A percentile compares a stretch with the other conserved stretches of the same genome.
Conservation (phyloP, 2,329 filamentous ascomycete species). For the Aspergillus aculeatinus region DNA sequence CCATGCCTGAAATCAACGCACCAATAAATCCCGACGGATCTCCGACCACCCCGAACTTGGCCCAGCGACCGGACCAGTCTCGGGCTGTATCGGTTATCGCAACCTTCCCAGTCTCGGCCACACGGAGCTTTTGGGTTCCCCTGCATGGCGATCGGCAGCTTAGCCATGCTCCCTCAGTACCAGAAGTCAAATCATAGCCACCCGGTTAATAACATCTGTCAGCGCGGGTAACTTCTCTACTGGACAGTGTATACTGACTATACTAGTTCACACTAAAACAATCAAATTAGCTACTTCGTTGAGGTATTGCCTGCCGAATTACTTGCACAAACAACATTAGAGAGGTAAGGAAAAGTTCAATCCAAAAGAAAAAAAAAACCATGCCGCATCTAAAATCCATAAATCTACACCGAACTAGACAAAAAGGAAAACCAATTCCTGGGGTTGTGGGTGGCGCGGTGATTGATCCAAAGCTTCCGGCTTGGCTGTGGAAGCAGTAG, state of each 20-base stretch:
- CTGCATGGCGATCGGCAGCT: background rate
- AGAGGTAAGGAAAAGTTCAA: background rate
- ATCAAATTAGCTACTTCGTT: too few species aligned
- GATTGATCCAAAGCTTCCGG: too few species aligned
- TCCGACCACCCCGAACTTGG: conserved; percentile 10
- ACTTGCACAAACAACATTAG: too few species aligned
- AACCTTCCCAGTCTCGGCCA: conserved; percentile 26
- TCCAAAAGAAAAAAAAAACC: conserved; percentile 1
- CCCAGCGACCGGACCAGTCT: conserved; percentile 26
- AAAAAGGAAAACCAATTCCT: background rate
- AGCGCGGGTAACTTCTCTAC: background rate
- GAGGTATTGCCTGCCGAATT: too few species aligned
- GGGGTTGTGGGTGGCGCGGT: background rate
- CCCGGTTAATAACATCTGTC: background rate
- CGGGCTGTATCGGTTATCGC: conserved; percentile 36
- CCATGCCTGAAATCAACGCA: background rate
- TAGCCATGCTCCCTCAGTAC: background rate
- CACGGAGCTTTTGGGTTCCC: conserved; percentile 29
- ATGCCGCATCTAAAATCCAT: too few species aligned
- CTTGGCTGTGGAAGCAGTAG: too few species aligned
- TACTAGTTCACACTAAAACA: too few species aligned
- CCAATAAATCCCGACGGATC: background rate
- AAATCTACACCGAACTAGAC: background rate
- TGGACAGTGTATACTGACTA: conserved; percentile 4
- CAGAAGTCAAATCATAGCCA: background rate